Evolutionary conservation across 2,329 filamentous ascomycete genomes (phyloP).

Genomic region (Hypoxylon sp.): DNA sequence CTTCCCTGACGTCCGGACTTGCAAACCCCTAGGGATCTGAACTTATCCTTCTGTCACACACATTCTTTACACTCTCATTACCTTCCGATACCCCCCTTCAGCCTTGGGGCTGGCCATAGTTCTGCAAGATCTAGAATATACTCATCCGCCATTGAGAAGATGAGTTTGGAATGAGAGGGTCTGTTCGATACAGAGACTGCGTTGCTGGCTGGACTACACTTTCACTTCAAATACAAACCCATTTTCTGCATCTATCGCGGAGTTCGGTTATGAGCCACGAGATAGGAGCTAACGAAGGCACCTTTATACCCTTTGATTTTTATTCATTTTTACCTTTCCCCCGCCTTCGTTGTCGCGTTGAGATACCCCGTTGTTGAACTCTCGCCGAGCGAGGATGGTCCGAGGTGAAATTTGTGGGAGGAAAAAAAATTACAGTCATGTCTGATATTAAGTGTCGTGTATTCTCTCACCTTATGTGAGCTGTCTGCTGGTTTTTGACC

Average conservation of each 20-base stretch:
- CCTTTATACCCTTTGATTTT: slow-evolving; percentile 44
- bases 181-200: slow-evolving; percentile 27
- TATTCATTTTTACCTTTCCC: slow-evolving; percentile 34
- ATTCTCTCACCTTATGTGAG: slow-evolving; percentile 30
- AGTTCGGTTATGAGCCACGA: slow-evolving; percentile 43
- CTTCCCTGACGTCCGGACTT: slow-evolving; percentile 30
- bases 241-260: slow-evolving; percentile 38
- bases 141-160: slow-evolving; percentile 31
- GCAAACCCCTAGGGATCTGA: slow-evolving; percentile 39
- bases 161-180: slow-evolving; percentile 31
- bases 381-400: slow-evolving; percentile 47
- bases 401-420: slow-evolving; percentile 38
- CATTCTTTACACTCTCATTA: slow-evolving; percentile 32
- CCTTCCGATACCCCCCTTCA: slow-evolving; percentile 44
- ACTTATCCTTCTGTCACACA: slow-evolving; percentile 38
- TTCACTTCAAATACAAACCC: slow-evolving; percentile 40
- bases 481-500: slow-evolving; percentile 42
- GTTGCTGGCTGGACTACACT: slow-evolving; percentile 47
- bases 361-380: slow-evolving; percentile 49
- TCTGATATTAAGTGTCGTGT: slow-evolving; percentile 34
- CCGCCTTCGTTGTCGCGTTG: slow-evolving; percentile 46
- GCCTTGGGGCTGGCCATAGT: slow-evolving; percentile 40
- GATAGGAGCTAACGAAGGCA: slow-evolving; percentile 43
- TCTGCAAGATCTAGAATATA: slow-evolving; percentile 36
- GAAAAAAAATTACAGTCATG: slow-evolving; percentile 17